Evolutionary conservation across 2,329 filamentous ascomycete species (phyloP).

Genomic region (Xylariaceae sp.): DNA sequence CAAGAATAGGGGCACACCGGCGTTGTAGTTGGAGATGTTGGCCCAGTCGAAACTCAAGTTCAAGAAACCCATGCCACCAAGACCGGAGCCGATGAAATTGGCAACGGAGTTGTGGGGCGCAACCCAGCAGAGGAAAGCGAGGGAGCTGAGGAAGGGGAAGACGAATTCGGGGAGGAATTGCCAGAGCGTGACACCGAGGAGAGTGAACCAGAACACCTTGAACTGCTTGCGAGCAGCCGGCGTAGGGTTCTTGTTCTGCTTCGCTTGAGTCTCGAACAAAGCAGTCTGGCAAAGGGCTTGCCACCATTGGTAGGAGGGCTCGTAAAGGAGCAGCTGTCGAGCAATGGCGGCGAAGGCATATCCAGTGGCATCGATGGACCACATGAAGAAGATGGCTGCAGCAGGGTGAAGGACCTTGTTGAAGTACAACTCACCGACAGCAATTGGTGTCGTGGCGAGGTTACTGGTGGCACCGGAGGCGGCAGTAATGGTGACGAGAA

Average conservation of each 20-base stretch:
- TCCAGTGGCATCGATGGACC: conserved; percentile 52
- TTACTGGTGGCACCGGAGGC: conserved; percentile 50
- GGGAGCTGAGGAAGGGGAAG: conserved; percentile 54
- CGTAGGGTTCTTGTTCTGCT: conserved; percentile 46
- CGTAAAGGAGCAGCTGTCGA: conserved; percentile 52
- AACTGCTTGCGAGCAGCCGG: conserved; percentile 48
- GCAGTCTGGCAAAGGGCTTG: conserved; percentile 50
- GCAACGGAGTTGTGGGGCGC: conserved; percentile 52
- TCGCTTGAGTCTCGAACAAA: conserved; percentile 52
- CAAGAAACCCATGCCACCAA: conserved; percentile 58
- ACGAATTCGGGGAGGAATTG: conserved; percentile 58
- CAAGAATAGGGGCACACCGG: conserved; percentile 41
- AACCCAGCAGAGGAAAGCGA: conserved; percentile 60
- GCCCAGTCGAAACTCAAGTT: conserved; percentile 58
- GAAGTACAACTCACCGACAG: conserved; percentile 54
- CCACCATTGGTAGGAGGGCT: conserved; percentile 52
- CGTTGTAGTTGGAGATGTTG: conserved; percentile 49
- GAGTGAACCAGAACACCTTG: conserved; percentile 50
- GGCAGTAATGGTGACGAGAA: conserved; percentile 50
- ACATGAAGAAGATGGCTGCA: conserved; percentile 56
- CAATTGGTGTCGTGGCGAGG: conserved; percentile 46
- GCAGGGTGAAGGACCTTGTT: conserved; percentile 46
- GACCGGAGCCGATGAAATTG: conserved; percentile 56
- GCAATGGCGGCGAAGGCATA: conserved; percentile 56
- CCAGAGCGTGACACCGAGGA: conserved; percentile 52